Evolutionary conservation across 208 protist genomes (phyloP), one percentile per base, ranked within the genome.

Genomic region (Leishmania lainsoni): DNA sequence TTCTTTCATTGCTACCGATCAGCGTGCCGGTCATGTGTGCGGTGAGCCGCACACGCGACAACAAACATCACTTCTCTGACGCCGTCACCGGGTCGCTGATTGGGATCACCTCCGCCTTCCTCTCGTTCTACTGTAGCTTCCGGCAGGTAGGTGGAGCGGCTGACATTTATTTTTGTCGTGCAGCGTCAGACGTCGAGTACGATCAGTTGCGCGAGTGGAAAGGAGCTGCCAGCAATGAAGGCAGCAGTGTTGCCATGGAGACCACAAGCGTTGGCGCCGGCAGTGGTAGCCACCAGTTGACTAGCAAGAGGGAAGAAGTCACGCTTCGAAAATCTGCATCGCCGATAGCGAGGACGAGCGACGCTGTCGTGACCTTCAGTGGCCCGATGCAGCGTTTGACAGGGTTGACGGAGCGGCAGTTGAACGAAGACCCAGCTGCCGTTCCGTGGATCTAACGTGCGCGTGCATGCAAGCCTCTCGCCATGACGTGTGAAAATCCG

Each of bases 31-130:
- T 90, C 29, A 79, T 95, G 59, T 94, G 94, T 78, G 87, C 93
- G 6, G 85, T 97, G 26, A 96, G 90, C 77, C 90, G 95, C 75
- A 98, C 96, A 8, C 88, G 90, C 26, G 92, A 98, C 72, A 90
- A 97, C 83, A 88, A 92, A 81, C 94, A 98, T 79, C 87, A 97
- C 85, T 98, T 96, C 82, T 89, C 89, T 45, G 96, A 98, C 78
- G 89, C 98, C 77, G 0, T 96, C 10, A 90, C 82, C 35, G 96
- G 96, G 4, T 81, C 86, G 5, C n/a, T 95, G 29, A 91, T 98
- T 69, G 96, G 96, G 2, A 81, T 83, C 9, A 70, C 32, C 29
- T 80, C 69, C 20, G 88, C 90, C 1, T 26, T 93, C 8, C 14
- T 97, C 26, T 80, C 78, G 29, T 94, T 94, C 49, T 29, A 79